phyloP scores from a whole-genome alignment of 2,329 filamentous ascomycete species.

The Calonectria honghensis region DNA sequence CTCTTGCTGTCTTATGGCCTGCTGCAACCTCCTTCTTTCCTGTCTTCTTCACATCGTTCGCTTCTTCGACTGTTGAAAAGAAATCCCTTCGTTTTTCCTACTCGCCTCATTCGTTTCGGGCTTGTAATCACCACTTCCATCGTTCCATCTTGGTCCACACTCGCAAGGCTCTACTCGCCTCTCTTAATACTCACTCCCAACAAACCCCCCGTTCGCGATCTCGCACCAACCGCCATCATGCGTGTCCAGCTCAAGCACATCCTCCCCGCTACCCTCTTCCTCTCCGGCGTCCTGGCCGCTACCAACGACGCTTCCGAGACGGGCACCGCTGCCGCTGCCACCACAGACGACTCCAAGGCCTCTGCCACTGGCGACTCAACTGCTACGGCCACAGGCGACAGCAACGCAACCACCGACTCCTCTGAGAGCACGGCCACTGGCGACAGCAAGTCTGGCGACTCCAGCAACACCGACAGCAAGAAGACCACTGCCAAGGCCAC shows the following conservation, averaged over 20 bases:
- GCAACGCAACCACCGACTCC: slow-evolving; percentile 28
- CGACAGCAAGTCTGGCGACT: slow-evolving; percentile 15
- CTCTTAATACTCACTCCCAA: neutral
- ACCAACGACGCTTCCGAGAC: slow-evolving; percentile 40
- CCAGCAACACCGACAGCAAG: slow-evolving; percentile 12
- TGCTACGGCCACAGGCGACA: slow-evolving; percentile 42
- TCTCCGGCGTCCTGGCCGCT: slow-evolving; percentile 49
- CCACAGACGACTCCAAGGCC: slow-evolving; percentile 34
- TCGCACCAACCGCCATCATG: slow-evolving; percentile 46
- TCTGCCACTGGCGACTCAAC: slow-evolving; percentile 46
- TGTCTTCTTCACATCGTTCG: slow-evolving; percentile 21
- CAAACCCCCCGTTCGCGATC: neutral
- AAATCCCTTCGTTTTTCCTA: slow-evolving; percentile 23
- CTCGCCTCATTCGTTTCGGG: slow-evolving; percentile 24
- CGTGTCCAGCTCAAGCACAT: slow-evolving; percentile 54
- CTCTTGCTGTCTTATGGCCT: slow-evolving; percentile 32
- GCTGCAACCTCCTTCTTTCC: slow-evolving; percentile 42
- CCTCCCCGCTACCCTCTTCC: slow-evolving; percentile 51
- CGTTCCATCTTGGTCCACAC: slow-evolving; percentile 18
- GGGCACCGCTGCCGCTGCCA: slow-evolving; percentile 31
- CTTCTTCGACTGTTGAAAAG: slow-evolving; percentile 32
- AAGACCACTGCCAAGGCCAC: slow-evolving; percentile 41
- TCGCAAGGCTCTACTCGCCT: neutral
- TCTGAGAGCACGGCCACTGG: slow-evolving; percentile 39
- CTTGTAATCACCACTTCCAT: neutral